These are phyloP conservation scores for Begonia fuchsioides DNA, from an alignment of 306 rosid species.

Conservation along the genomic window DNA sequence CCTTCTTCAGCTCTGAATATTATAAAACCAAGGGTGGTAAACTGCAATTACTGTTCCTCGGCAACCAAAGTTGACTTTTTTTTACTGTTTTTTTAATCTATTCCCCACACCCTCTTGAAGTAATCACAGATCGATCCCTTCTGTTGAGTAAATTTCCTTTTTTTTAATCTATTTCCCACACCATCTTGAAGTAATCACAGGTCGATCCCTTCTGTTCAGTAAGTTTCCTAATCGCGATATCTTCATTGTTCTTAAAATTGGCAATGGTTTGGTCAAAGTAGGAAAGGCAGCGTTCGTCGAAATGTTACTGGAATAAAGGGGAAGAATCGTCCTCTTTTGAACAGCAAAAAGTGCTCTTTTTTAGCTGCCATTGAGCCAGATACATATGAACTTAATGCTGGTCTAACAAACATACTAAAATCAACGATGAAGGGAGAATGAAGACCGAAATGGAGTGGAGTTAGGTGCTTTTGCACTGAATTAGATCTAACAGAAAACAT, in stretches of 20 bases:
- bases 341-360: neutral
- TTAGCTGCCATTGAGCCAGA: neutral
- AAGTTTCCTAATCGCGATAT: too few relatives aligned
- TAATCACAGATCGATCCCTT: too few relatives aligned
- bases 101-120: neutral
- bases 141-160: too few relatives aligned
- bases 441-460: conserved; percentile 1
- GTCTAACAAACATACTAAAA: neutral
- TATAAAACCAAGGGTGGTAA: too few relatives aligned
- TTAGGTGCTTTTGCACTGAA: conserved; percentile 7
- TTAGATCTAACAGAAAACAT: too few relatives aligned
- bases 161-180: too few relatives aligned
- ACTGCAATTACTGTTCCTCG: neutral
- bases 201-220: too few relatives aligned
- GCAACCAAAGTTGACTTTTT: neutral
- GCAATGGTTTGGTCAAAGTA: too few relatives aligned
- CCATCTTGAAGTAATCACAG: too few relatives aligned
- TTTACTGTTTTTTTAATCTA: neutral
- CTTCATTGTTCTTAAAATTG: too few relatives aligned
- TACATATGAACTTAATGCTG: neutral
- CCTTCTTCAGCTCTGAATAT: neutral
- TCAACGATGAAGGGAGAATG: neutral
- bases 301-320: neutral
- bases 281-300: neutral
- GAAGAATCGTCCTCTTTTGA: too few relatives aligned